phyloP scores from a whole-genome alignment of 2,329 filamentous ascomycete species.

The Epichloe sibirici region DNA sequence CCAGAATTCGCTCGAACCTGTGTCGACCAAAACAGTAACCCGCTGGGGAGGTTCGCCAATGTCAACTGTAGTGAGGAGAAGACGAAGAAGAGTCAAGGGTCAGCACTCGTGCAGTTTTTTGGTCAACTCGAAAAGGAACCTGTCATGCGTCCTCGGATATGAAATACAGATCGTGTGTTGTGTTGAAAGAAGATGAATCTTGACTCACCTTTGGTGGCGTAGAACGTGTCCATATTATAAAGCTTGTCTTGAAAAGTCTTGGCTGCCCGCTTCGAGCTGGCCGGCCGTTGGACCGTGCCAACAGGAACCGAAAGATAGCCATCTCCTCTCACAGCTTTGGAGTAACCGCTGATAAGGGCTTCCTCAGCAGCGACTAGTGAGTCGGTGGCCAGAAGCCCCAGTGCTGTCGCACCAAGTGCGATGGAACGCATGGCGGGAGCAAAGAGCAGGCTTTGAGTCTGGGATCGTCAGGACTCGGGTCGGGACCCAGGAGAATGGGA shows the following conservation, averaged over 20 bases:
- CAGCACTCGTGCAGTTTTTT: background rate
- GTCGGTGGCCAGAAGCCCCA: slow-evolving; percentile 8
- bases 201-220: slow-evolving; percentile 24
- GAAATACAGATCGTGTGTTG: background rate
- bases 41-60: slow-evolving; percentile 30
- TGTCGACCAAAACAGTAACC: slow-evolving; percentile 36
- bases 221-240: slow-evolving; percentile 26
- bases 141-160: background rate
- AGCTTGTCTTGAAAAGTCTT: slow-evolving; percentile 19
- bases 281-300: slow-evolving; percentile 17
- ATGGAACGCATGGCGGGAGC: slow-evolving; percentile 7
- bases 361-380: slow-evolving; percentile 2
- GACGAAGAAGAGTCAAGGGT: background rate
- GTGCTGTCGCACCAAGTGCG: slow-evolving; percentile 5
- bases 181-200: background rate
- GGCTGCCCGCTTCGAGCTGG: slow-evolving; percentile 6
- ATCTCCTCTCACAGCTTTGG: slow-evolving; percentile 19
- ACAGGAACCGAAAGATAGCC: slow-evolving; percentile 27
- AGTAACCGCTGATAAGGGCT: slow-evolving; percentile 10
- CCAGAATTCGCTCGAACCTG: slow-evolving; percentile 43
- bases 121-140: background rate
- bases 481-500: background rate
- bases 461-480: background rate
- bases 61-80: slow-evolving; percentile 20
- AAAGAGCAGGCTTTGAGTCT: background rate